A percentile compares a stretch with the other conserved stretches of the same genome.
phyloP scores from a whole-genome alignment of 1,284 basidiomycete species.

The Trichosporon asahii region DNA sequence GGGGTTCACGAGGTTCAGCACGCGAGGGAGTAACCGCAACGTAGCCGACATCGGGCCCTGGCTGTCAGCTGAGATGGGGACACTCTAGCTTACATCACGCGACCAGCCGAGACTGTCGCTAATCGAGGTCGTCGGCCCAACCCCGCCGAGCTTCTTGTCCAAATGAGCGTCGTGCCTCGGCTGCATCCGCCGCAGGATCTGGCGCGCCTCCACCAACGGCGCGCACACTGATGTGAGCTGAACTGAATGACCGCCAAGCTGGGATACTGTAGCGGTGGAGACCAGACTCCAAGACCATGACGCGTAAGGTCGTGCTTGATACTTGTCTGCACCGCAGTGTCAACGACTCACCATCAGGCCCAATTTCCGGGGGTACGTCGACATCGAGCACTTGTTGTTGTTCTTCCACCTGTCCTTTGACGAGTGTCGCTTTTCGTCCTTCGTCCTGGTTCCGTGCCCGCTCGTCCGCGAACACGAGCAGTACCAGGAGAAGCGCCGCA shows the following conservation, averaged over 20 bases:
- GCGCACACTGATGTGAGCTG: conserved; percentile 26
- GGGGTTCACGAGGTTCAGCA: conserved; percentile 41
- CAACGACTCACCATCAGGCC: background rate
- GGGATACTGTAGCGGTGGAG: background rate
- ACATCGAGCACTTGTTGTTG: background rate
- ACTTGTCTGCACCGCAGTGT: no score
- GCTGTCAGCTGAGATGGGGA: background rate
- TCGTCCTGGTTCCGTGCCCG: background rate
- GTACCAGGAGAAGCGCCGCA: background rate
- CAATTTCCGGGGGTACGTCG: background rate
- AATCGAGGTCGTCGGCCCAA: conserved; percentile 28
- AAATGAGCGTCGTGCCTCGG: conserved; percentile 31
- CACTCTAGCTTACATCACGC: conserved; percentile 30
- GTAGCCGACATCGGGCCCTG: conserved; percentile 45
- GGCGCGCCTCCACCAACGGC: conserved; percentile 33
- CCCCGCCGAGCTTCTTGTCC: conserved; percentile 27
- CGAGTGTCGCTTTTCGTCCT: no score
- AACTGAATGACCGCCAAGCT: background rate
- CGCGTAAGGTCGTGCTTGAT: no score
- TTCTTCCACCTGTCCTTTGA: background rate
- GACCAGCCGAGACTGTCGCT: conserved; percentile 41
- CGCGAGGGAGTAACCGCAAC: conserved; percentile 35
- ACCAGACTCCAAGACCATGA: no score
- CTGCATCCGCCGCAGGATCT: conserved; percentile 31
- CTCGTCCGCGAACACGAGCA: conserved; percentile 6